Conservation (phyloP, 1,284 basidiomycete genomes). For the Rhodotorula sp. region DNA sequence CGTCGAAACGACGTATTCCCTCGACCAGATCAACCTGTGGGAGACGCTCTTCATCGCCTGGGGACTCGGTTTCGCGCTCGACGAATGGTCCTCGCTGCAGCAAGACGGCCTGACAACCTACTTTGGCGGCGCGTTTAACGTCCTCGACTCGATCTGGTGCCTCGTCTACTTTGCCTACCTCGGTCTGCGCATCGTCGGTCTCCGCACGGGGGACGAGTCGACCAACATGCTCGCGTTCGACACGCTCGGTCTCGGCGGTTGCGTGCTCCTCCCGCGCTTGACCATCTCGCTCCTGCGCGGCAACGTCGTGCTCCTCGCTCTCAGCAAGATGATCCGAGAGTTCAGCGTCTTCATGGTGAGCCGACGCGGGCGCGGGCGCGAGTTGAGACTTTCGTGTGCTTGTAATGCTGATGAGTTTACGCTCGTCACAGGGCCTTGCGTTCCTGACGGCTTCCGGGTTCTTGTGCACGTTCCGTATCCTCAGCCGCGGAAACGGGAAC, state of each 20-base stretch:
- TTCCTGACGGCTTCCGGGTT: constrained; percentile 41
- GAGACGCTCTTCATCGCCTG: constrained; percentile 42
- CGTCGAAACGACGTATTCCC: constrained; percentile 28
- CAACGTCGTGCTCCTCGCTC: constrained; percentile 40
- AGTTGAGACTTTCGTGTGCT: no score
- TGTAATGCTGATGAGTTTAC: constrained; percentile 1
- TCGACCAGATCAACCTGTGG: constrained; percentile 17
- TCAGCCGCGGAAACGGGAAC: constrained; percentile 22
- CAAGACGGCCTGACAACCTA: constrained; percentile 30
- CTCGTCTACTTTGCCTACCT: constrained; percentile 39
- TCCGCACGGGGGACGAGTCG: constrained; percentile 2
- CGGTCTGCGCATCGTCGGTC: constrained; percentile 30
- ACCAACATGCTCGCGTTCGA: constrained; percentile 39
- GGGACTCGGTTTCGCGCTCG: constrained; percentile 42
- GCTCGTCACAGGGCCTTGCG: constrained; percentile 25
- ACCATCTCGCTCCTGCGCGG: constrained; percentile 37
- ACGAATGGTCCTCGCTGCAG: constrained; percentile 36
- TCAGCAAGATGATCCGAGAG: constrained; percentile 39
- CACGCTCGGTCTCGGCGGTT: constrained; percentile 39
- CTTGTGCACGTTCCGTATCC: constrained; percentile 38
- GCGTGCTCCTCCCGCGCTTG: constrained; percentile 42
- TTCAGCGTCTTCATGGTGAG: constrained; percentile 25
- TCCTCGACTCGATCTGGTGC: constrained; percentile 33
- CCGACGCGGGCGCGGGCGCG: no score
- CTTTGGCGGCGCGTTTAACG: constrained; percentile 19